Evolutionary conservation across 2,329 filamentous ascomycete genomes (phyloP), one percentile per base, ranked within the genome.

Genomic region (Davidsoniella virescens): DNA sequence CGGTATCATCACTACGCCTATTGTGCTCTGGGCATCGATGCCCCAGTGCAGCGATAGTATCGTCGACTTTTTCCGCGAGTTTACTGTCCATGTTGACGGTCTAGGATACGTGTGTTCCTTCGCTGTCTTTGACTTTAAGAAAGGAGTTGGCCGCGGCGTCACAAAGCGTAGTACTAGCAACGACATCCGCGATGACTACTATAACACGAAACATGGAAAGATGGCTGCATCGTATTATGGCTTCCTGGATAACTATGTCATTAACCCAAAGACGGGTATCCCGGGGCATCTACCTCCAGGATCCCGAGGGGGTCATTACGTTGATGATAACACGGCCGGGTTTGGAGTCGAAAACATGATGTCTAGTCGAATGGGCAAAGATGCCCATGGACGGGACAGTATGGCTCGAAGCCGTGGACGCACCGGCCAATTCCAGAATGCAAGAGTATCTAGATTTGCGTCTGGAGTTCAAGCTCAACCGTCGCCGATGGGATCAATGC

Each of bases 191-290:
- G 85, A 92, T 53, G 88, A 95, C 57, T 96, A 96, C 62, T 96
- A 92, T 61, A 80, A 86, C 18, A 87, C 87, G 8, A 95, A 95
- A 61, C 88, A 98, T 59, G 86, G 88, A 55, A 98, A 98, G 67
- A 94, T 98, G 86, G 82, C 92, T n/a, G 85, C 87, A 14, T 96
- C 90, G 0, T 92, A 95, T 62, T 88, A 92, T 59, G 87, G 88
- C 2, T 98, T 98, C 63, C 70, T 95, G 53, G 87, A 95, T 60
- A 88, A 94, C 57, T 98, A 98, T 59, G 78, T 82, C 12, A 76
- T 80, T 45, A 85, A 86, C 58, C 78, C 80, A 3, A 81, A 79
- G 62, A 78, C 75, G 5, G 80, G 78, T 1, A 73, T 80, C 17
- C 75, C 76, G 5, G 76, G 77, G 17, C 71, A 77, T 49, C 65